Conservation (phyloP, 306 rosid genomes). For the Casuarina glauca region DNA sequence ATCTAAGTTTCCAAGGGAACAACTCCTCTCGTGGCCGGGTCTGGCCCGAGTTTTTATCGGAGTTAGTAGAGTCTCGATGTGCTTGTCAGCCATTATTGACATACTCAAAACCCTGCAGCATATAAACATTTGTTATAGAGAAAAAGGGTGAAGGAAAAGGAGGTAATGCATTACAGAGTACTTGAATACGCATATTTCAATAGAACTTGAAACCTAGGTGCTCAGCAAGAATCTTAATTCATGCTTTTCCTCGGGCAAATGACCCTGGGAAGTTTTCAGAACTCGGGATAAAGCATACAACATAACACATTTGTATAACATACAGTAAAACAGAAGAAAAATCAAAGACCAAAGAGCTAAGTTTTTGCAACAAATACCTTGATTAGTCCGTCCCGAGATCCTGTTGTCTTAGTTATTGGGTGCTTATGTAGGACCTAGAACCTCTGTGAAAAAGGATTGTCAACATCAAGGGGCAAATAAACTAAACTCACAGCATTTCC, state of each 20-base stretch:
- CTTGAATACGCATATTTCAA: too few relatives aligned
- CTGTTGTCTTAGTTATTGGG: slow-evolving; percentile 15
- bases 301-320: neutral
- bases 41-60: slow-evolving; percentile 28
- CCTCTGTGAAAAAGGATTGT: neutral
- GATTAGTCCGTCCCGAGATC: slow-evolving; percentile 22
- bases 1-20: slow-evolving; percentile 18
- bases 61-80: slow-evolving; percentile 33
- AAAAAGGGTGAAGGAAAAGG: slow-evolving; percentile 1
- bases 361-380: slow-evolving; percentile 25
- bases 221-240: too few relatives aligned
- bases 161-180: neutral
- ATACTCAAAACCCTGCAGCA: slow-evolving; percentile 43
- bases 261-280: too few relatives aligned
- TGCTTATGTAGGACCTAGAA: slow-evolving; percentile 19
- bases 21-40: slow-evolving; percentile 23
- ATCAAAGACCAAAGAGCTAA: slow-evolving; percentile 3
- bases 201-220: too few relatives aligned
- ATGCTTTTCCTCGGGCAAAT: too few relatives aligned
- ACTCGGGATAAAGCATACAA: too few relatives aligned
- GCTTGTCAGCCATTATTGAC: slow-evolving; percentile 45
- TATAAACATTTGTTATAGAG: slow-evolving; percentile 23
- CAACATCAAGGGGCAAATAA: slow-evolving; percentile 4
- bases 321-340: neutral
- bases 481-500: neutral